phyloP scores from a whole-genome alignment of 306 rosid genomes.

The Cotoneaster glaucophyllus region DNA sequence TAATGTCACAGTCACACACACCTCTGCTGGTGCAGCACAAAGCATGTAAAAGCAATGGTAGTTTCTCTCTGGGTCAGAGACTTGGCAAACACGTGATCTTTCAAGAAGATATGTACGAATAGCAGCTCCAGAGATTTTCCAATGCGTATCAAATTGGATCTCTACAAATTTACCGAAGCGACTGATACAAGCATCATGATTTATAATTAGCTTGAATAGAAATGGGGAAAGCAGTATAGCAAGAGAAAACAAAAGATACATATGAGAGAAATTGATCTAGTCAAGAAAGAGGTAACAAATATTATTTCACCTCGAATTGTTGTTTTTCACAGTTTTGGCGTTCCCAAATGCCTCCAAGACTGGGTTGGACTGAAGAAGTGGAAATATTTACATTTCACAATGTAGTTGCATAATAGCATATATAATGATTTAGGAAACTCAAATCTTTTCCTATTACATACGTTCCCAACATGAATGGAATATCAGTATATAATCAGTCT shows the following conservation, averaged over 20 bases:
- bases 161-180: conserved; percentile 99
- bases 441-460: no score
- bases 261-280: conserved; percentile 5
- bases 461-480: not conserved
- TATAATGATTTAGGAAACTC: no score
- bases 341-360: conserved; percentile 99
- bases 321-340: conserved; percentile 96
- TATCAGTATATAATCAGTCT: conserved; percentile 14
- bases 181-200: conserved; percentile 45
- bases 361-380: conserved; percentile 58
- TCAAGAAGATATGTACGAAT: conserved; percentile 90
- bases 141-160: conserved; percentile 96
- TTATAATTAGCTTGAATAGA: conserved; percentile 20
- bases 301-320: conserved; percentile 89
- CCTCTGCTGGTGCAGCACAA: conserved; percentile 95
- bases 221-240: conserved; percentile 14
- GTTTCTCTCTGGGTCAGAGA: conserved; percentile 96
- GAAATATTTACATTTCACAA: conserved; percentile 20
- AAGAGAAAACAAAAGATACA: not conserved
- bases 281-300: not conserved
- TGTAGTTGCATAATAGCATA: conserved; percentile 20
- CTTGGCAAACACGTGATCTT: conserved; percentile 97
- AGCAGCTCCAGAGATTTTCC: conserved; percentile 98
- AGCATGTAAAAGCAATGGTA: conserved; percentile 99
- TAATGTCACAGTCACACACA: conserved; percentile 22